Evolutionary conservation across 1,284 basidiomycete genomes (phyloP), one percentile per base, ranked within the genome.

Genomic region (Pseudozyma pruni): DNA sequence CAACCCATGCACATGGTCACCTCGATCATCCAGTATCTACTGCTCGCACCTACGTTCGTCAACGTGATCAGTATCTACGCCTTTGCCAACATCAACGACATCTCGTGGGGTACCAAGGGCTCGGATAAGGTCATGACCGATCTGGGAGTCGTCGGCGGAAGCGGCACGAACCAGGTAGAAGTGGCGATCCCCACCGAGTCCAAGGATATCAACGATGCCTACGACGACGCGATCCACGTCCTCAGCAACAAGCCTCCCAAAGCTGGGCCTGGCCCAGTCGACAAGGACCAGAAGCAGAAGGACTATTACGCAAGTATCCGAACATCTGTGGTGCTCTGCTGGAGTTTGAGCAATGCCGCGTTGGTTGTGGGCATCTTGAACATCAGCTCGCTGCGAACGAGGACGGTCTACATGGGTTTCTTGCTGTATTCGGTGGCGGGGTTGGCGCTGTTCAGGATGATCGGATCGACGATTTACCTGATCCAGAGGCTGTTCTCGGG

Each of bases 261-360:
- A 29, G 55, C 49, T 6, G 57, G 57, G 3, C 45, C 46, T 32
- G 27, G 43, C 2, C 31, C 43, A n/a, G 61, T 73, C 2, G 79
- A 81, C 35, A 52, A 53, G 17, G 79, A 80, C 10, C 57, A 61
- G 39, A 74, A 74, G 49, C 80, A 81, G 45, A 72, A 67, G 40
- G 80, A 64, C 47, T 78, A 80, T 53, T 84, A 84, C 54, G 80
- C 75, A 0, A 91, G 90, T 78, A 91, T 96, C 67, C 85, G 93
- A 60, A 96, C 93, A 14, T 95, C 94, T 84, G 92, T 94, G 19
- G 84, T 98, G 37, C 85, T 98, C 47, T 86, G 88, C 4, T 95
- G 93, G 90, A 89, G 72, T 23, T 46, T 82, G 44, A 74, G 62
- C 41, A 82, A 82, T 20, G 78, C 73, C 1, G 80, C 77, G 14